phyloP scores from a whole-genome alignment of 192 early-diverging fungal species.

The Podila epigama region DNA sequence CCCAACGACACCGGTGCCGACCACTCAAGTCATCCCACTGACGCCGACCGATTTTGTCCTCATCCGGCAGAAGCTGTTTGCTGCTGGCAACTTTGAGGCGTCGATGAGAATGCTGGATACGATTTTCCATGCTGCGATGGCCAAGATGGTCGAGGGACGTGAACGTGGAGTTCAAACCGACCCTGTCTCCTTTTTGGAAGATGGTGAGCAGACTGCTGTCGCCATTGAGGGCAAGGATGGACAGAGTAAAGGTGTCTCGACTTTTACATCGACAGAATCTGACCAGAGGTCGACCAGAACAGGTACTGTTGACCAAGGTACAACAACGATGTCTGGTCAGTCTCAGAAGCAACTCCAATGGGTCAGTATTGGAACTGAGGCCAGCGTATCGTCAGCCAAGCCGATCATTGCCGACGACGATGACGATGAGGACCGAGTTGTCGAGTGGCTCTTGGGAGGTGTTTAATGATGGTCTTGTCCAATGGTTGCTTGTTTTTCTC shows the following conservation, averaged over 20 bases:
- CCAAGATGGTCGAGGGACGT: slow-evolving; percentile 49
- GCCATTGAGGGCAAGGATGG: neutral
- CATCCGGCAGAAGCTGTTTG: slow-evolving; percentile 50
- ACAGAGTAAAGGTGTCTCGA: neutral
- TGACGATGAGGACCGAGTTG: slow-evolving; percentile 47
- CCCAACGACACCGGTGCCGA: slow-evolving; percentile 42
- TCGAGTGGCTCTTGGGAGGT: slow-evolving; percentile 45
- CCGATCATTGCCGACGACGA: slow-evolving; percentile 21
- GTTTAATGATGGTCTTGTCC: too few relatives aligned
- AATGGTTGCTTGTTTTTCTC: too few relatives aligned
- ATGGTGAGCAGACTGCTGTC: neutral
- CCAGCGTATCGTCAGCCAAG: neutral
- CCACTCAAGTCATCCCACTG: slow-evolving; percentile 37
- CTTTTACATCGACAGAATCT: slow-evolving; percentile 10
- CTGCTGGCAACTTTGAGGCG: slow-evolving; percentile 47
- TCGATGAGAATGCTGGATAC: slow-evolving; percentile 49
- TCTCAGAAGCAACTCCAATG: slow-evolving; percentile 30
- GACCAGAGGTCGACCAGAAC: too few relatives aligned
- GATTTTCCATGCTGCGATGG: slow-evolving; percentile 48
- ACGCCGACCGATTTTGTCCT: slow-evolving; percentile 35
- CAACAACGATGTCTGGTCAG: neutral
- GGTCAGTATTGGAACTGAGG: neutral
- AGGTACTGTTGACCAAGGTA: neutral
- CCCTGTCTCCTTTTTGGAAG: slow-evolving; percentile 11
- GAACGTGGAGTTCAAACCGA: slow-evolving; percentile 49